Percentiles rank a stretch among this genome's conserved stretches.
phyloP scores from a whole-genome alignment of 1,284 basidiomycete species.

The Peniophora sp. region DNA sequence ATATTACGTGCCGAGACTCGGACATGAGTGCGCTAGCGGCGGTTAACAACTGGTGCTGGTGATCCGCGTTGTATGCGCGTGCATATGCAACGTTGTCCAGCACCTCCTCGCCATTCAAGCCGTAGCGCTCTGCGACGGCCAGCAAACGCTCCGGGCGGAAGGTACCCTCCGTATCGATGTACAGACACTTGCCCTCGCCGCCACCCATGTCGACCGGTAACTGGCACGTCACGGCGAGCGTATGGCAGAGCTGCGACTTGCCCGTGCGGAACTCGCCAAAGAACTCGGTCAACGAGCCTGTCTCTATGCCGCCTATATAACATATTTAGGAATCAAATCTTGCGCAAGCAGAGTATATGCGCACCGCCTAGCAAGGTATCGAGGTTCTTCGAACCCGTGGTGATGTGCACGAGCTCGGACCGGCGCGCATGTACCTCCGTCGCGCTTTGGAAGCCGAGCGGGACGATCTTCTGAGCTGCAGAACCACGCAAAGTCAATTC shows the following conservation, averaged over 20 bases:
- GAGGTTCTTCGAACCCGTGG: conserved; percentile 93
- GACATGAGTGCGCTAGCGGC: conserved; percentile 96
- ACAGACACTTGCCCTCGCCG: conserved; percentile 97
- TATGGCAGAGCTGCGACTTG: conserved; percentile 98
- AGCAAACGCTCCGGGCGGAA: conserved; percentile 95
- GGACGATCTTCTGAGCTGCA: conserved; percentile 90
- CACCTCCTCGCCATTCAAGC: conserved; percentile 95
- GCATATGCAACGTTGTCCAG: conserved; percentile 99
- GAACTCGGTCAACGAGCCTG: conserved; percentile 95
- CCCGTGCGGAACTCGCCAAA: conserved; percentile 99
- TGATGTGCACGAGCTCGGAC: conserved; percentile 95
- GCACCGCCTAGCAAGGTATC: conserved; percentile 92
- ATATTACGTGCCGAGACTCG: conserved; percentile 78
- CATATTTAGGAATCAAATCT: not conserved
- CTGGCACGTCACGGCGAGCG: conserved; percentile 96
- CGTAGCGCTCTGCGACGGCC: conserved; percentile 92
- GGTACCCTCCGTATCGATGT: conserved; percentile 98
- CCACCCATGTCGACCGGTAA: conserved; percentile 97
- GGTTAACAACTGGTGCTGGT: conserved; percentile 87
- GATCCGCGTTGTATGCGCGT: conserved; percentile 97
- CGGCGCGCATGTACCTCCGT: conserved; percentile 94
- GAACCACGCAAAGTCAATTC: not conserved
- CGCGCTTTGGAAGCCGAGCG: conserved; percentile 96
- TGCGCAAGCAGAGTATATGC: conserved; percentile 13
- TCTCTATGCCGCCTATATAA: conserved; percentile 85